A percentile compares a stretch with the other conserved stretches of the same genome.
Evolutionary conservation across 176 grass and related monocot species (phyloP).

Genomic region (Alloteropsis semialata): DNA sequence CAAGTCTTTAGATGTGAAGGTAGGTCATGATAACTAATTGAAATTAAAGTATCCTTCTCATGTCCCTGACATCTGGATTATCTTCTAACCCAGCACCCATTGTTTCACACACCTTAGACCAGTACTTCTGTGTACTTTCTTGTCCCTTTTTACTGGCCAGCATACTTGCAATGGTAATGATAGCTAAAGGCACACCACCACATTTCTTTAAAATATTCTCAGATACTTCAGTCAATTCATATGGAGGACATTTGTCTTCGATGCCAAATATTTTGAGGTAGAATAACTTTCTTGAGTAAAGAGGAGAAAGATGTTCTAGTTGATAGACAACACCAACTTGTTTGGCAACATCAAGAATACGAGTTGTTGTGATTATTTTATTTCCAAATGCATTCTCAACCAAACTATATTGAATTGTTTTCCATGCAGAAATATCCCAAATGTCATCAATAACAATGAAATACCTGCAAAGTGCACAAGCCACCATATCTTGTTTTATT

Average conservation of each 20-base stretch:
- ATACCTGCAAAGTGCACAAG: too few species aligned
- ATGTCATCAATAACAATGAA: slow-evolving; percentile 19
- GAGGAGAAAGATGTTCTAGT: not conserved
- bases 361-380: slow-evolving; percentile 19
- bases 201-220: not conserved
- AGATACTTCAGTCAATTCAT: not conserved
- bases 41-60: slow-evolving; percentile 19
- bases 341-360: not conserved
- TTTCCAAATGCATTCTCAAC: not conserved
- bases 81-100: not conserved
- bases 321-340: not conserved
- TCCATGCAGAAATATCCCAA: not conserved
- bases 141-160: not conserved
- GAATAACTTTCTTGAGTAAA: not conserved
- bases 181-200: slow-evolving; percentile 15
- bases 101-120: not conserved
- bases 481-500: too few species aligned
- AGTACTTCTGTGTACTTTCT: not conserved
- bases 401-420: not conserved
- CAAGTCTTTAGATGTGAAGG: not conserved
- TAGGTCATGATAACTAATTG: not conserved
- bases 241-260: not conserved
- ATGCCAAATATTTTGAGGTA: not conserved
- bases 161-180: not conserved
- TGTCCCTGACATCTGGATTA: not conserved